Conservation (phyloP, 2,329 filamentous ascomycete species). For the Phyllosticta citrichinensis region DNA sequence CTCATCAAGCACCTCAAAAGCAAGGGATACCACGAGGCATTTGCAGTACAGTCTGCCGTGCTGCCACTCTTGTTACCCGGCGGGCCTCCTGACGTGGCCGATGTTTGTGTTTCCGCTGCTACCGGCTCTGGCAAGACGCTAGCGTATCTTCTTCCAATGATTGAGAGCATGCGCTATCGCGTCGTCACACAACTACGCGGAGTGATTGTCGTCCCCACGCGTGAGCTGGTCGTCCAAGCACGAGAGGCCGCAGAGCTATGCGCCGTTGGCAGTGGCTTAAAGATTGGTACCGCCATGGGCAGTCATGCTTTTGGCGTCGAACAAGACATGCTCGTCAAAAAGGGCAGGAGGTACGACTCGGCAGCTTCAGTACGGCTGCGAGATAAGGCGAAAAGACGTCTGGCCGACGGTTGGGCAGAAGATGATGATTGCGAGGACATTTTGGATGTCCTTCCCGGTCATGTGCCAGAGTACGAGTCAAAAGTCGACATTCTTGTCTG, state of each 20-base stretch:
- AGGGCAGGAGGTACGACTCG: constrained; percentile 53
- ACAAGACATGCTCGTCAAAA: constrained; percentile 51
- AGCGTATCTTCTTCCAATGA: constrained; percentile 78
- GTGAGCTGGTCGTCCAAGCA: constrained; percentile 82
- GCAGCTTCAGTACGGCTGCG: constrained; percentile 42
- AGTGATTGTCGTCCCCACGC: constrained; percentile 78
- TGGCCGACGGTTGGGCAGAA: constrained; percentile 16
- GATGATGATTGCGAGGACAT: constrained; percentile 20
- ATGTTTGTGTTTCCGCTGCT: constrained; percentile 82
- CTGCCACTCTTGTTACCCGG: constrained; percentile 69
- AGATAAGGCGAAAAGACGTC: constrained; percentile 29
- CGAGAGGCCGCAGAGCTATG: constrained; percentile 62
- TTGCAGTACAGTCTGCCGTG: constrained; percentile 70
- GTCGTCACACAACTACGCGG: constrained; percentile 60
- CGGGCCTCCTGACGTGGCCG: constrained; percentile 53
- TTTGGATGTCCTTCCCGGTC: constrained; percentile 41
- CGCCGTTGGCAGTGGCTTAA: constrained; percentile 59
- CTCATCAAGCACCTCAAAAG: constrained; percentile 52
- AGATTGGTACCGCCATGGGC: constrained; percentile 73
- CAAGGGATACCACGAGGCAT: constrained; percentile 61
- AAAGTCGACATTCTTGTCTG: constrained; percentile 83
- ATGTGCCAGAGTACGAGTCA: constrained; percentile 56
- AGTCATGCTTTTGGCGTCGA: constrained; percentile 63
- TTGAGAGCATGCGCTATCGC: constrained; percentile 61
- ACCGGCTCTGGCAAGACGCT: constrained; percentile 95